A percentile compares a stretch with the other conserved stretches of the same genome.
These are phyloP conservation scores for Brassica carinata DNA, from an alignment of 345 rosid genomes.

Conservation along the genomic window DNA sequence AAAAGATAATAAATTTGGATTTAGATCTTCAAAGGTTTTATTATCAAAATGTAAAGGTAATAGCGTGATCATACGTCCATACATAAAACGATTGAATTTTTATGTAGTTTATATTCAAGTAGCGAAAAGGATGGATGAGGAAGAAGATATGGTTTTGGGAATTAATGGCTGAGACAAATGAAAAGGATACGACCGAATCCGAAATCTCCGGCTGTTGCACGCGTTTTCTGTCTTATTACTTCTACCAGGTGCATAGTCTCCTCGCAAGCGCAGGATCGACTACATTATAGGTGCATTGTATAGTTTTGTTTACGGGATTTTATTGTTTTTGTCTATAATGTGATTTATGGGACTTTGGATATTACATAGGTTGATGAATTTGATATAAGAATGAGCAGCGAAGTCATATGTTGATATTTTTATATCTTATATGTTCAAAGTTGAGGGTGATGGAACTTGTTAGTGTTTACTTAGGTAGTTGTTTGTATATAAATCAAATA, in stretches of 20 bases:
- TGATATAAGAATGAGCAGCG: too few species aligned
- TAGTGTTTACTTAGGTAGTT: too few species aligned
- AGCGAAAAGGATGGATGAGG: slow-evolving; percentile 17
- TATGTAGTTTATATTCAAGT: not conserved
- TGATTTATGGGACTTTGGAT: too few species aligned
- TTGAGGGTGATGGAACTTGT: too few species aligned
- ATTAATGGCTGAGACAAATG: slow-evolving; percentile 40
- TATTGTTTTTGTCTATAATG: too few species aligned
- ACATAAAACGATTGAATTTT: not conserved
- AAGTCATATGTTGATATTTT: too few species aligned
- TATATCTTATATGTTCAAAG: too few species aligned
- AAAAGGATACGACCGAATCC: slow-evolving; percentile 40
- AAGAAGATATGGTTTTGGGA: slow-evolving; percentile 32
- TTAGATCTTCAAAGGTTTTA: not conserved
- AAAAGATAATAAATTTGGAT: not conserved
- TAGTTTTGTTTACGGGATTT: too few species aligned
- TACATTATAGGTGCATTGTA: too few species aligned
- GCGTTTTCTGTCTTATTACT: slow-evolving; percentile 36
- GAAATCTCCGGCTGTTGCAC: slow-evolving; percentile 29
- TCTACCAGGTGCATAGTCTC: not conserved
- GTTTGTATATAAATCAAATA: too few species aligned
- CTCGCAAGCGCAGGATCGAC: too few species aligned
- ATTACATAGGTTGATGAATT: too few species aligned
- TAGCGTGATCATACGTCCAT: not conserved
- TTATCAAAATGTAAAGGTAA: not conserved